These are phyloP conservation scores for Hypholoma fasciculare DNA, from an alignment of 768 basidiomycete genomes.

Conservation along the genomic window DNA sequence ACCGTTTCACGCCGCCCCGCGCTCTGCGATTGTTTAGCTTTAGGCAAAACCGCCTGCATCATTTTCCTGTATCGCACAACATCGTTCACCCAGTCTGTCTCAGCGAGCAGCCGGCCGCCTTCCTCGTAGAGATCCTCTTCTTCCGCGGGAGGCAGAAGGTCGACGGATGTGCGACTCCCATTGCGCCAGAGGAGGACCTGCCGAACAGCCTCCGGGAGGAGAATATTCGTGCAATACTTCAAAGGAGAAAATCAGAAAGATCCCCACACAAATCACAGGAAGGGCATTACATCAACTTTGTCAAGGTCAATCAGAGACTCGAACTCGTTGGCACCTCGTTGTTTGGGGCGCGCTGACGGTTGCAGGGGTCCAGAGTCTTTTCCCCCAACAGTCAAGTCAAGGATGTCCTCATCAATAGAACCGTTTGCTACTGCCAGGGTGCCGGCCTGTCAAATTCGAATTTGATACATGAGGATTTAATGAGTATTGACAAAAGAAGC, in stretches of 20 bases:
- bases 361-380: neutral
- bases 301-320: slow-evolving; percentile 31
- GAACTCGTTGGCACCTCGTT: slow-evolving; percentile 15
- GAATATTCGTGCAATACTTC: slow-evolving; percentile 72
- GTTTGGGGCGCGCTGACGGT: slow-evolving; percentile 4
- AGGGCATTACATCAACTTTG: slow-evolving; percentile 49
- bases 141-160: slow-evolving; percentile 50
- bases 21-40: neutral
- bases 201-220: slow-evolving; percentile 69
- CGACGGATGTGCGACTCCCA: slow-evolving; percentile 52
- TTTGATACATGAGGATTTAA: neutral
- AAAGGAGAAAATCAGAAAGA: neutral
- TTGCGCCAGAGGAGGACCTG: slow-evolving; percentile 76
- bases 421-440: neutral
- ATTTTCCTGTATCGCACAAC: slow-evolving; percentile 45
- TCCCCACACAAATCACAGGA: neutral
- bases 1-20: neutral
- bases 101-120: slow-evolving; percentile 45
- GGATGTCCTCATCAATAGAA: slow-evolving; percentile 4
- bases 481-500: neutral
- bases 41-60: slow-evolving; percentile 16
- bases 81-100: slow-evolving; percentile 73
- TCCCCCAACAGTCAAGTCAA: neutral
- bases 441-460: neutral
- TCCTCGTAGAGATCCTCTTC: slow-evolving; percentile 55